phyloP scores from a whole-genome alignment of 1,139 yeast species.

The Hyphopichia pseudoburtonii region DNA sequence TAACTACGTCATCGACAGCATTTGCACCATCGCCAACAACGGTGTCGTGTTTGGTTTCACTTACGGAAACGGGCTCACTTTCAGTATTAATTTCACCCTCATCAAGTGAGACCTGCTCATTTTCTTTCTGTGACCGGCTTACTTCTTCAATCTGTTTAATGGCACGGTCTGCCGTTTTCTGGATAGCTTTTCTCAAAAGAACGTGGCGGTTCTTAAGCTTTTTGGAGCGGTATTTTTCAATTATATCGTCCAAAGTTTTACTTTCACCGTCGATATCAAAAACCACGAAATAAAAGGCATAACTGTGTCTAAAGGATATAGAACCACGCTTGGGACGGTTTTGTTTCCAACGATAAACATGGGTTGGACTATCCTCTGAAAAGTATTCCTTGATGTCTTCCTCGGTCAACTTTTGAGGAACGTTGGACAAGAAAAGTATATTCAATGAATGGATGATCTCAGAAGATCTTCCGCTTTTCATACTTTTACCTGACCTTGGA shows the following conservation, averaged over 20 bases:
- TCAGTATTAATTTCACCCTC: too few species aligned
- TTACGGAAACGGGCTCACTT: too few species aligned
- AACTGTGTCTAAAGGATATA: slow-evolving; percentile 12
- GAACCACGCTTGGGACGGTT: slow-evolving; percentile 8
- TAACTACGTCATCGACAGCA: too few species aligned
- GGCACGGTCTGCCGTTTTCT: background rate
- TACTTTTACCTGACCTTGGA: too few species aligned
- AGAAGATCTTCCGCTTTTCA: too few species aligned
- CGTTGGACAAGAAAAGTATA: slow-evolving; percentile 52
- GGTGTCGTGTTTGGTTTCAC: too few species aligned
- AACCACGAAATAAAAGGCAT: slow-evolving; percentile 46
- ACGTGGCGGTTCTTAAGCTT: slow-evolving; percentile 23
- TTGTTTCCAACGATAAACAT: slow-evolving; percentile 35
- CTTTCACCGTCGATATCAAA: slow-evolving; percentile 39
- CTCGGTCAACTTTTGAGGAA: slow-evolving; percentile 42
- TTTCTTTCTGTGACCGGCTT: background rate
- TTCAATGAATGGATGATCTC: too few species aligned
- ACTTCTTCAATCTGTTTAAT: background rate
- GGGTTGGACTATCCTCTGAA: slow-evolving; percentile 44
- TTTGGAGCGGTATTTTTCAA: slow-evolving; percentile 30
- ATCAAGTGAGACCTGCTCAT: background rate
- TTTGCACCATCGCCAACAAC: too few species aligned
- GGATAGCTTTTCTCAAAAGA: slow-evolving; percentile 37
- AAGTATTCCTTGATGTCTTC: slow-evolving; percentile 43
- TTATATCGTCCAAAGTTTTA: slow-evolving; percentile 35